These are phyloP conservation scores for Trichosporon sp. DNA, from an alignment of 1,284 basidiomycete species.

Conservation along the genomic window DNA sequence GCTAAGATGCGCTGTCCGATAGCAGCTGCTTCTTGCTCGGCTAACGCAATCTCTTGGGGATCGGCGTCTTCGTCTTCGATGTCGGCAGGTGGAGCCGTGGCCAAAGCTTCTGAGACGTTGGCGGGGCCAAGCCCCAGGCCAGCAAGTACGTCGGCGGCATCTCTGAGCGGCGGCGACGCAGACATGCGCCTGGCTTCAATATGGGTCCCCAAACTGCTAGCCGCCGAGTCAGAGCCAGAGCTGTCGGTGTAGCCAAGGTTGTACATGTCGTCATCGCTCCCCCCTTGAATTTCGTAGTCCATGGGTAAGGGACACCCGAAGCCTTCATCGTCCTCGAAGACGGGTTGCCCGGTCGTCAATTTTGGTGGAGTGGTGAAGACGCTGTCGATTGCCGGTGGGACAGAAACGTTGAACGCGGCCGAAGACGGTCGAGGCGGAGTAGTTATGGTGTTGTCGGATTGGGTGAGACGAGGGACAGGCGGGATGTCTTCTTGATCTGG, in stretches of 20 bases:
- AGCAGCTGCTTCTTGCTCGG: slow-evolving; percentile 9
- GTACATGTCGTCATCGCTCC: slow-evolving; percentile 2
- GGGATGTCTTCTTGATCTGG: slow-evolving; percentile 35
- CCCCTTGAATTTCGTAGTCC: slow-evolving; percentile 1
- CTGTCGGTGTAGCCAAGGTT: neutral
- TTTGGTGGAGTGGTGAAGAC: neutral
- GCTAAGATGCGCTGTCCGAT: slow-evolving; percentile 22
- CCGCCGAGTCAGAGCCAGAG: neutral
- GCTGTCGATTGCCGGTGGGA: neutral
- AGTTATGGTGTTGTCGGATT: neutral
- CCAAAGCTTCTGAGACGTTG: slow-evolving; percentile 15
- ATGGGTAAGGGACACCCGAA: neutral
- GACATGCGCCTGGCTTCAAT: neutral
- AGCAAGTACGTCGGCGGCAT: slow-evolving; percentile 9
- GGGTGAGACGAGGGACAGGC: neutral
- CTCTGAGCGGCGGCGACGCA: slow-evolving; percentile 12
- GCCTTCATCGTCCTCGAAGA: neutral
- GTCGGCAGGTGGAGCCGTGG: neutral
- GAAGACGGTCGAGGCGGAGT: neutral
- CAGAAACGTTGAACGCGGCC: neutral
- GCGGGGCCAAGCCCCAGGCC: slow-evolving; percentile 7
- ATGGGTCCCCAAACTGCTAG: neutral
- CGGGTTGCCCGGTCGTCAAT: neutral
- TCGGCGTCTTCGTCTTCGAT: slow-evolving; percentile 1
- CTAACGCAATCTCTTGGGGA: slow-evolving; percentile 10